Conservation (phyloP, 352 stramenopile genomes). For the Phytophthora boehmeriae region DNA sequence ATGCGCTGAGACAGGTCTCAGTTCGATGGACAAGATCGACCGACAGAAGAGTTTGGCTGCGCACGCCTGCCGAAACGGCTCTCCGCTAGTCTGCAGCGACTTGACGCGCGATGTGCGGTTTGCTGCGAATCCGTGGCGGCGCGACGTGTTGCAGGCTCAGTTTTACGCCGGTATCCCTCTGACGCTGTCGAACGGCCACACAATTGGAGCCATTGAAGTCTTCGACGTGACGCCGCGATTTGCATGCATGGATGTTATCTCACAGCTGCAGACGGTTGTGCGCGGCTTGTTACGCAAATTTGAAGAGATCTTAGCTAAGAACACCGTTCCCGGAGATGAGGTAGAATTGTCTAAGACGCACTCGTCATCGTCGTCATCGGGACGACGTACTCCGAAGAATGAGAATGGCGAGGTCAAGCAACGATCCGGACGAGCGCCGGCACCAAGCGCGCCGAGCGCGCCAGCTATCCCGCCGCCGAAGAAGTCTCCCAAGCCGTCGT, state of each 20-base stretch:
- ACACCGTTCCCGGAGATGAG: conserved; percentile 48
- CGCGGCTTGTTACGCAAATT: conserved; percentile 78
- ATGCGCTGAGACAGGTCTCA: conserved; percentile 53
- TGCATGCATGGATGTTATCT: conserved; percentile 75
- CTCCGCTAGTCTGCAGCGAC: conserved; percentile 81
- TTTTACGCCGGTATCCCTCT: conserved; percentile 90
- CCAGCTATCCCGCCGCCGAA: conserved; percentile 46
- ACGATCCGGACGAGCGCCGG: conserved; percentile 28
- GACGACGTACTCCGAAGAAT: conserved; percentile 31
- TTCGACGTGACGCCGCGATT: conserved; percentile 65
- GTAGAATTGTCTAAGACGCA: conserved; percentile 44
- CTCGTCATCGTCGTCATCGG: conserved; percentile 67
- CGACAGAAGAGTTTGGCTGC: conserved; percentile 67
- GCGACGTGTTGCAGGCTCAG: conserved; percentile 49
- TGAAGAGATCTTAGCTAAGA: conserved; percentile 75
- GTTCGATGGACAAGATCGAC: conserved; percentile 46
- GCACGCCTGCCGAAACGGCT: conserved; percentile 75
- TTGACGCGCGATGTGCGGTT: conserved; percentile 78
- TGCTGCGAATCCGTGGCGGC: conserved; percentile 68
- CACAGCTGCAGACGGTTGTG: conserved; percentile 79
- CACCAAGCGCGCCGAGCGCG: conserved; percentile 32
- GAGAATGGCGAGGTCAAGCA: conserved; percentile 33
- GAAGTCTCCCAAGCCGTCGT: conserved; percentile 28
- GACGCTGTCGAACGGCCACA: conserved; percentile 79
- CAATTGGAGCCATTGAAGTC: conserved; percentile 81